phyloP scores from a whole-genome alignment of 768 basidiomycete genomes.

The Zangia roseola region DNA sequence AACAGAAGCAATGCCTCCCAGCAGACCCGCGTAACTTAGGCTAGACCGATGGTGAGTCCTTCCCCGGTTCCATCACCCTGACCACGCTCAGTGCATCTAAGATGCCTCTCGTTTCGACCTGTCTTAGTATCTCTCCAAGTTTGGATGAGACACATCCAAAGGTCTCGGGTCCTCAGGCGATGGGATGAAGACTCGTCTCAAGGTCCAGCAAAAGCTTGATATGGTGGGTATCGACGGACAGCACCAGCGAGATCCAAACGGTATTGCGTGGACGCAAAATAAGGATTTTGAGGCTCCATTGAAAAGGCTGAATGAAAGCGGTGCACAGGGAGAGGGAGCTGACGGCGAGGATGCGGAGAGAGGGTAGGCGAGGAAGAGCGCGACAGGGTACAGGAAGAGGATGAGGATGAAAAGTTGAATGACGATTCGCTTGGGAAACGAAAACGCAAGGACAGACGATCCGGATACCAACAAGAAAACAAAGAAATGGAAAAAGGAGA shows the following conservation, averaged over 20 bases:
- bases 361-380: not conserved
- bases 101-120: too few relatives aligned
- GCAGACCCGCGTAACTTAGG: constrained; percentile 77
- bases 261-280: constrained; percentile 85
- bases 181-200: too few relatives aligned
- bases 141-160: too few relatives aligned
- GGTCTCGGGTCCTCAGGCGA: too few relatives aligned
- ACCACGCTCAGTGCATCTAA: constrained; percentile 38
- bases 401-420: constrained; percentile 7
- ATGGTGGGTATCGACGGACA: constrained; percentile 83
- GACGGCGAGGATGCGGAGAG: constrained; percentile 11
- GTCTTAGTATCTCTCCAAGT: too few relatives aligned
- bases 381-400: constrained; percentile 14
- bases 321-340: constrained; percentile 13
- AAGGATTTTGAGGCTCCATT: constrained; percentile 83
- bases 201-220: too few relatives aligned
- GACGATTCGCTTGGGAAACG: constrained; percentile 25
- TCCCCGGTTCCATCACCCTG: not conserved
- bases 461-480: too few relatives aligned
- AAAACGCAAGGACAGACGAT: constrained; percentile 25
- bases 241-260: constrained; percentile 62
- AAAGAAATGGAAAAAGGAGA: too few relatives aligned
- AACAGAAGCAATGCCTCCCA: constrained; percentile 75
- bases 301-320: constrained; percentile 52
- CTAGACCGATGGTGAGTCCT: constrained; percentile 73